Base-by-base conservation (phyloP, 2,329 filamentous ascomycete species). In the Aspergillus sp. region DNA sequence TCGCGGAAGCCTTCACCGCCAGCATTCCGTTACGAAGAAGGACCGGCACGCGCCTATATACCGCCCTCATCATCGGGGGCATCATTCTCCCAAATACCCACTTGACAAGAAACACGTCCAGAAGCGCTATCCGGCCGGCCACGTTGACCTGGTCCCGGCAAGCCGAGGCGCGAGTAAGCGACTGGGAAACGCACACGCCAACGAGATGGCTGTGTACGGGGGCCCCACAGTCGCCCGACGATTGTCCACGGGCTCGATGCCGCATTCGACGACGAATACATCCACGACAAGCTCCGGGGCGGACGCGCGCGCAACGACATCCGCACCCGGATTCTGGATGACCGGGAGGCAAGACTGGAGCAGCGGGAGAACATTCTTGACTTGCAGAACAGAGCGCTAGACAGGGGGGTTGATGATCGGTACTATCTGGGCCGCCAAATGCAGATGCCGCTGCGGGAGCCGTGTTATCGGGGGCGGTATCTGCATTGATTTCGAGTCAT, bases 1-100 rank as follows among this genome's bases (percentile, higher is more conserved):
- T 29, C 42, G 39, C n/a, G 43, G 37, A 6, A 45, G 40, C 27
- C 30, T 45, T 12, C 42, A 41, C 32, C 39, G 41, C n/a, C 35
- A 34, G 13, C 41, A 44, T 16, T 44, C 42, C 12, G 38, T 45
- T 20, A 34, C 39, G 12, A 47, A 40, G 12, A 41, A 48, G 4
- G 34, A 38, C 26, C 40, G 32, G 4, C 34, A 33, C n/a, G 37
- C 42, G 8, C 31, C 30, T 12, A 26, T 28, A 6, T 52, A 54
- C 36, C 52, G 53, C 17, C 42, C 32, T 5, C 53, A 55, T 31
- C 44, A 41, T 29, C 51, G 51, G 6, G 52, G 46, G 35, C 45
- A 37, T 20, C 34, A 35, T 10, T 36, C 15, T 37, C 44, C 25
- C 24, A 37, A 24, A 27, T 29, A 24, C 6, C 17, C 15, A 5